Evolutionary conservation across 768 basidiomycete genomes (phyloP), one percentile per base, ranked within the genome.

Genomic region (Lactarius akahatsu): DNA sequence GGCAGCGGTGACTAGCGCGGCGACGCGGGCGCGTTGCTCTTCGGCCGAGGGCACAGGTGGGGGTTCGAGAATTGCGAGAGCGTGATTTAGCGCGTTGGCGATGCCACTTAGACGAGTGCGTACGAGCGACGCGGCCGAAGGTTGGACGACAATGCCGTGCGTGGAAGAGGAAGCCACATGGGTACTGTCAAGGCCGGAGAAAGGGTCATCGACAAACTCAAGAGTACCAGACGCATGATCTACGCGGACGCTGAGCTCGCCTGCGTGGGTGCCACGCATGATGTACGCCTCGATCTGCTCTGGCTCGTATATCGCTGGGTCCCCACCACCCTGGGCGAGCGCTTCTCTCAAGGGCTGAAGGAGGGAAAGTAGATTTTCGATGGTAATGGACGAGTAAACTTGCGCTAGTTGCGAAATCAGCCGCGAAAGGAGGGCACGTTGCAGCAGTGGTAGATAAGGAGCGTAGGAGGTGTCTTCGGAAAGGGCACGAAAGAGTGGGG

Each of bases 391-490:
- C 34, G 88, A 90, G 78, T 98, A 99, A 16, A 98, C 90, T 76
- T 97, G 91, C 1, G 93, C 89, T 43, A 99, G 88, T 75, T 96
- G 93, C 32, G 88, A 87, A 71, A 98, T 86, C 7, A 98, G 84
- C 36, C 94, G 90, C 4, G 94, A 94, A 69, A 98, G 88, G 20
- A 97, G 84, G 54, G 96, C 96, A 63, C 91, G 91, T 71, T 92
- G 89, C 66, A 98, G 85, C 65, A 95, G 90, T n/a, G 89, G 84
- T 26, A 95, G 85, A 77, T 97, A 98, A 1, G 89, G 86, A 0
- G 89, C 81, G 72, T 91, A 95, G 1, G 86, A 81, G 11, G 82
- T 76, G 55, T 86, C 84, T 6, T 77, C 63, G 23, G 78, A 76
- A 63, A 96, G 84, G 5, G 80, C 73, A 52, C 83, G 78, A 62